Base-by-base conservation (phyloP, 148 eudicot species). In the Silene latifolia region DNA sequence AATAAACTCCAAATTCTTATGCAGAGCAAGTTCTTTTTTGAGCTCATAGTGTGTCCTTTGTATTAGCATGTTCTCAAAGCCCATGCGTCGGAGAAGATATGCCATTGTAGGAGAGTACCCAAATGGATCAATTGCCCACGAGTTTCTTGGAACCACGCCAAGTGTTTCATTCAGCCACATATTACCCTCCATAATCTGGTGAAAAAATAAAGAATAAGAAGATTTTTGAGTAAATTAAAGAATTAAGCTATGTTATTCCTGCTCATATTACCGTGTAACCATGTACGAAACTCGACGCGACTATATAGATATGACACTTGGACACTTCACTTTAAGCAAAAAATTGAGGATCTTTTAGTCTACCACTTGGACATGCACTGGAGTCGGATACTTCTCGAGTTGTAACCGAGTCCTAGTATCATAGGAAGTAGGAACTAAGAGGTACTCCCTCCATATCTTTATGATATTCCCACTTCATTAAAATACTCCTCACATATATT, bases 41-140 rank as follows among this genome's bases (percentile, higher is more conserved):
- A 96, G 84, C 87, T 96, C 99, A 78, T 96, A 96, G 82, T 96
- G 99, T 69, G 97, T 89, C 82, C 99, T 90, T 80, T 96, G 99
- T 74, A 96, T 96, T 76, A 96, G 90, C 99, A 96, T 96, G 88
- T 96, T 96, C 84, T 96, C 97, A 74, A 96, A 96, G 67, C 99
- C 99, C 99, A 96, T 96, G 60, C 99, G 93, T 60, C 99, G 91
- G 47, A 96, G 91, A 83, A 95, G 97, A 88, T 96, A 96, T 19
- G 99, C 98, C 99, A 96, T 96, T 69, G 99, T 92, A 65, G 99
- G 78, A 79, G 99, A 96, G 85, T 96, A 92, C 64, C 99, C 99
- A 84, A 96, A 96, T 8, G 99, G 99, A 88, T 96, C 99, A 24
- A 96, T 96, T 59, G 99, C 89, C 99, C 99, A 96, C 58, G 99